Conservation (phyloP, 2,329 filamentous ascomycete species). For the Diplodia corticola region DNA sequence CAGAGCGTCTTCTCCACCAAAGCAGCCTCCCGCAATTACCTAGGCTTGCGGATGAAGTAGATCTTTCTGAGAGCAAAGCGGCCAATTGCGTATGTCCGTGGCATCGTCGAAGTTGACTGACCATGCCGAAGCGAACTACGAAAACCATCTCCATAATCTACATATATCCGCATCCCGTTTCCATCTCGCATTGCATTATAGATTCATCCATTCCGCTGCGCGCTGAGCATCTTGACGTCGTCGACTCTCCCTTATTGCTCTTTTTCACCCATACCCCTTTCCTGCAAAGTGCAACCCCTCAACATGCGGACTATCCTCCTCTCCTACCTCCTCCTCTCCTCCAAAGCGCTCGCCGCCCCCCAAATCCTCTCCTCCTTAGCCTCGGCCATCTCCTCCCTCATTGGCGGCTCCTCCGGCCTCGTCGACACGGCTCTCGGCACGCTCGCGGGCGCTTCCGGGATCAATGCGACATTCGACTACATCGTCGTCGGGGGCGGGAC, state of each 20-base stretch:
- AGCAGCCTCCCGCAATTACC: neutral
- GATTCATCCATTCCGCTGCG: no score
- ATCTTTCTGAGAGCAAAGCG: neutral
- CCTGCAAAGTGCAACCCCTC: no score
- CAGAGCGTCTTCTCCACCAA: neutral
- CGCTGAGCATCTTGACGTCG: no score
- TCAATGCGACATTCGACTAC: slow-evolving; percentile 4
- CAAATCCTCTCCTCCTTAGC: neutral
- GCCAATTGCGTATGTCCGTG: neutral
- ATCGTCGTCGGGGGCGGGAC: slow-evolving; percentile 34
- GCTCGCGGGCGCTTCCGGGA: neutral
- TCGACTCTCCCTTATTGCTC: no score
- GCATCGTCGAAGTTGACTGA: neutral
- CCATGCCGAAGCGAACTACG: neutral
- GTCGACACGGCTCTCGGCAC: neutral
- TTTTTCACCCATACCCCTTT: no score
- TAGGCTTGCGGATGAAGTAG: neutral
- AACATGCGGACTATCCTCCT: neutral
- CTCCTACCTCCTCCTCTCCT: neutral
- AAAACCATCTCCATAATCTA: neutral
- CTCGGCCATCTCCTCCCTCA: neutral
- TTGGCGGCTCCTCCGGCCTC: neutral
- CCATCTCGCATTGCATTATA: no score
- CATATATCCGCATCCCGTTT: neutral
- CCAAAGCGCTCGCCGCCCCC: neutral